These are phyloP conservation scores for Pelargonium cotyledonis DNA, from an alignment of 441 rosid species.

Conservation along the genomic window DNA sequence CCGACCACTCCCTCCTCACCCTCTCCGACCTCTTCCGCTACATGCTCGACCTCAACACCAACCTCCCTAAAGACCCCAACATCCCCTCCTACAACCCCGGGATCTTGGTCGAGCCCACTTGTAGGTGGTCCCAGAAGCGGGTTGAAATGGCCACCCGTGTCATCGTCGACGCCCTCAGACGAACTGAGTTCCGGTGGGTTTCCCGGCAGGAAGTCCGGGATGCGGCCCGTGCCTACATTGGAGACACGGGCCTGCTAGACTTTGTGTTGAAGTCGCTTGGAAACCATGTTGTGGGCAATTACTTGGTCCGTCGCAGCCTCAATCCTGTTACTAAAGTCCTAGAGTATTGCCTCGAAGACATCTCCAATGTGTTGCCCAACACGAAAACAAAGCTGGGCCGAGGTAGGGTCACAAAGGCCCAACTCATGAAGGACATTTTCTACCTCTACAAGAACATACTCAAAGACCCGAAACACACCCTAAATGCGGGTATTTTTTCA, in stretches of 20 bases:
- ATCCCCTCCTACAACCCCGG: slow-evolving; percentile 31
- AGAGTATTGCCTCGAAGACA: slow-evolving; percentile 76
- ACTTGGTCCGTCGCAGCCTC: slow-evolving; percentile 68
- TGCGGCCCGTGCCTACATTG: slow-evolving; percentile 75
- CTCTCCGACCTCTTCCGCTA: slow-evolving; percentile 62
- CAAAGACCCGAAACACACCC: slow-evolving; percentile 43
- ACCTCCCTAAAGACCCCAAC: slow-evolving; percentile 49
- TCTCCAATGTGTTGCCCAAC: slow-evolving; percentile 41
- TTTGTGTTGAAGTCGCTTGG: slow-evolving; percentile 86
- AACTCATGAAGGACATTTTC: slow-evolving; percentile 56
- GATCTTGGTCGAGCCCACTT: slow-evolving; percentile 38
- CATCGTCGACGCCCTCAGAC: slow-evolving; percentile 62
- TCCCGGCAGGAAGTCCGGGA: slow-evolving; percentile 91
- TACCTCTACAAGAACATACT: slow-evolving; percentile 45
- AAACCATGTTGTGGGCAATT: slow-evolving; percentile 74
- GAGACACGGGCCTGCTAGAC: slow-evolving; percentile 84
- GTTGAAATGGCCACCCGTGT: slow-evolving; percentile 81
- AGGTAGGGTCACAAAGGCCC: slow-evolving; percentile 49
- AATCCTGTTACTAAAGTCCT: slow-evolving; percentile 85
- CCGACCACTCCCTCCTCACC: slow-evolving; percentile 47
- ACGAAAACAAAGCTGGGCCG: slow-evolving; percentile 30
- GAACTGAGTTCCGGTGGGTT: slow-evolving; percentile 59
- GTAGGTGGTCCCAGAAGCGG: slow-evolving; percentile 83
- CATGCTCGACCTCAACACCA: slow-evolving; percentile 56
- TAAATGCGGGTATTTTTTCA: slow-evolving; percentile 31